These are phyloP conservation scores for Senna siamea DNA, from an alignment of 306 rosid genomes.

Conservation along the genomic window DNA sequence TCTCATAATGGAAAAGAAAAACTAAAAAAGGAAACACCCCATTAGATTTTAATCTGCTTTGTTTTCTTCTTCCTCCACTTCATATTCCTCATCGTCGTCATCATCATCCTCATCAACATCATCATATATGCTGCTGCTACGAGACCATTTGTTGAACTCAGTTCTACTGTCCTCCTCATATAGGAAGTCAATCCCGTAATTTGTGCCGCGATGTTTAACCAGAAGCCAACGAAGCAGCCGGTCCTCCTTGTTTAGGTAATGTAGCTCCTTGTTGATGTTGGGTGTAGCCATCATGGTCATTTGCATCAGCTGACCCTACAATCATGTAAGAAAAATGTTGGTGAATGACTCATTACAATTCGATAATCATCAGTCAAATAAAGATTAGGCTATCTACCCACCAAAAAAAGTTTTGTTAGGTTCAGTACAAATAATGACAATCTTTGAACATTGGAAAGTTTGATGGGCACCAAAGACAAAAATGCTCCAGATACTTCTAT, in stretches of 20 bases:
- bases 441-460: no score
- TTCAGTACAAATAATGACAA: background rate
- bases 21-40: constrained; percentile 4
- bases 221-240: constrained; percentile 82
- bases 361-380: constrained; percentile 13
- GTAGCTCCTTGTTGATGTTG: constrained; percentile 87
- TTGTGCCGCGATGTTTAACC: constrained; percentile 65
- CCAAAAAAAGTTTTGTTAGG: background rate
- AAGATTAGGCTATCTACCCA: background rate
- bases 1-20: no score
- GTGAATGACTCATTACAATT: background rate
- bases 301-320: constrained; percentile 89
- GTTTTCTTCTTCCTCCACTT: constrained; percentile 35
- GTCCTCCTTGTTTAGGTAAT: constrained; percentile 93
- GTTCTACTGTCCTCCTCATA: constrained; percentile 47
- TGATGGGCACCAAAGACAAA: background rate
- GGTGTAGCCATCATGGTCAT: constrained; percentile 96
- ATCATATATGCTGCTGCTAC: constrained; percentile 17
- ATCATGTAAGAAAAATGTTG: constrained; percentile 13
- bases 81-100: constrained; percentile 41
- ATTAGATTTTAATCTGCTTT: constrained; percentile 6
- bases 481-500: background rate
- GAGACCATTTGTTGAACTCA: constrained; percentile 39
- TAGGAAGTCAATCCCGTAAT: constrained; percentile 53
- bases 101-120: constrained; percentile 29